Conservation (phyloP, 2,329 filamentous ascomycete genomes). For the Trichoderma lentiforme region DNA sequence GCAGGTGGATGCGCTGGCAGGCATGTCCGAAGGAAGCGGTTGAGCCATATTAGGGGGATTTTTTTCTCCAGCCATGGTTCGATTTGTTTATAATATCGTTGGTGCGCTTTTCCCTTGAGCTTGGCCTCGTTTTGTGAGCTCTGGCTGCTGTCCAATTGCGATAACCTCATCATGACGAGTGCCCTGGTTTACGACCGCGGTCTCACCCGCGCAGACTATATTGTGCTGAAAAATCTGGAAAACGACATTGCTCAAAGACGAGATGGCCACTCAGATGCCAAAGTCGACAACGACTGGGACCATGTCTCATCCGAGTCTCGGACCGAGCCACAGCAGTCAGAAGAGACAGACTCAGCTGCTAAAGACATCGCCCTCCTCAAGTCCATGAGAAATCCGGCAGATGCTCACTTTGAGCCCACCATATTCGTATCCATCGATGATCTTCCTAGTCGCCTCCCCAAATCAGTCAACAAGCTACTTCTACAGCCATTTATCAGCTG, state of each 20-base stretch:
- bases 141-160: background rate
- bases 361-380: slow-evolving; percentile 35
- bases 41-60: slow-evolving; percentile 5
- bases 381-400: slow-evolving; percentile 40
- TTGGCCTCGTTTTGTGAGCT: background rate
- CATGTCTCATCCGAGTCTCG: background rate
- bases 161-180: slow-evolving; percentile 23
- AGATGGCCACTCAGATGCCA: background rate
- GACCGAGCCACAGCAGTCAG: background rate
- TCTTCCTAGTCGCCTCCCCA: slow-evolving; percentile 34
- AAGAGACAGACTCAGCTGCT: background rate
- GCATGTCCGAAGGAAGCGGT: slow-evolving; percentile 2
- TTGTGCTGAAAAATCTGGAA: slow-evolving; percentile 40
- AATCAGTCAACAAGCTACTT: slow-evolving; percentile 45
- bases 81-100: background rate
- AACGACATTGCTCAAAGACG: slow-evolving; percentile 32
- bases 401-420: slow-evolving; percentile 43
- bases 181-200: slow-evolving; percentile 37
- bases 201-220: slow-evolving; percentile 40
- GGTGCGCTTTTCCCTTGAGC: background rate
- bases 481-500: slow-evolving; percentile 58
- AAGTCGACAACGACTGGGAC: background rate
- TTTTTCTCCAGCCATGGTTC: slow-evolving; percentile 3
- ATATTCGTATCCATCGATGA: slow-evolving; percentile 44
- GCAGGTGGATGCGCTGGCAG: slow-evolving; percentile 15